A percentile compares a stretch with the other conserved stretches of the same genome.
Evolutionary conservation across 2,329 filamentous ascomycete species (phyloP).

Genomic region (Beauveria australis): DNA sequence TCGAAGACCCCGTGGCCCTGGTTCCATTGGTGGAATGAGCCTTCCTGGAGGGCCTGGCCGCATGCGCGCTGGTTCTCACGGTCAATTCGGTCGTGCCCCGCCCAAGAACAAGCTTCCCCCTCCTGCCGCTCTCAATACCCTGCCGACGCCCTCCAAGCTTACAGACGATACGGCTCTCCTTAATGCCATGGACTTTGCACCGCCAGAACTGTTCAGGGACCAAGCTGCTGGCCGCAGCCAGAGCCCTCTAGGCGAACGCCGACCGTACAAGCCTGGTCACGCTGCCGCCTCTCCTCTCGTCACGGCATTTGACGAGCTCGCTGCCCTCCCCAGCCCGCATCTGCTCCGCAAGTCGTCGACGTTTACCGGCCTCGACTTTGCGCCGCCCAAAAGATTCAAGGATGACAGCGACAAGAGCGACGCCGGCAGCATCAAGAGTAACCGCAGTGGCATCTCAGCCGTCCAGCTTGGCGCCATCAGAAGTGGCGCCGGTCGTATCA

Average conservation of each 20-base stretch:
- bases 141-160: slow-evolving; percentile 81
- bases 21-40: slow-evolving; percentile 15
- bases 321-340: slow-evolving; percentile 78
- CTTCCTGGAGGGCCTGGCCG: slow-evolving; percentile 38
- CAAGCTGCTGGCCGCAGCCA: slow-evolving; percentile 61
- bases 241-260: slow-evolving; percentile 54
- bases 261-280: slow-evolving; percentile 67
- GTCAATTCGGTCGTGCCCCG: slow-evolving; percentile 30
- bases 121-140: slow-evolving; percentile 61
- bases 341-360: slow-evolving; percentile 67
- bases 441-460: slow-evolving; percentile 64
- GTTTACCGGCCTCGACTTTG: slow-evolving; percentile 75
- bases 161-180: slow-evolving; percentile 67
- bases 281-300: slow-evolving; percentile 70
- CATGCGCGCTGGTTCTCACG: slow-evolving; percentile 41
- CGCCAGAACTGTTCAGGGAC: slow-evolving; percentile 59
- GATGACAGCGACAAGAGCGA: slow-evolving; percentile 55
- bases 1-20: slow-evolving; percentile 28
- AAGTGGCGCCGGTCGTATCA: slow-evolving; percentile 76
- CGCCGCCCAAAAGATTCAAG: slow-evolving; percentile 66
- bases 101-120: slow-evolving; percentile 53
- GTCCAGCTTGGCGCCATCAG: slow-evolving; percentile 65
- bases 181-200: slow-evolving; percentile 74
- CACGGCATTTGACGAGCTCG: slow-evolving; percentile 79
- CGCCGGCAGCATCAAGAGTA: slow-evolving; percentile 57